Evolutionary conservation across 495 filamentous ascomycete species (phyloP), one percentile per base, ranked within the genome.

Genomic region (Xylaria grammica): DNA sequence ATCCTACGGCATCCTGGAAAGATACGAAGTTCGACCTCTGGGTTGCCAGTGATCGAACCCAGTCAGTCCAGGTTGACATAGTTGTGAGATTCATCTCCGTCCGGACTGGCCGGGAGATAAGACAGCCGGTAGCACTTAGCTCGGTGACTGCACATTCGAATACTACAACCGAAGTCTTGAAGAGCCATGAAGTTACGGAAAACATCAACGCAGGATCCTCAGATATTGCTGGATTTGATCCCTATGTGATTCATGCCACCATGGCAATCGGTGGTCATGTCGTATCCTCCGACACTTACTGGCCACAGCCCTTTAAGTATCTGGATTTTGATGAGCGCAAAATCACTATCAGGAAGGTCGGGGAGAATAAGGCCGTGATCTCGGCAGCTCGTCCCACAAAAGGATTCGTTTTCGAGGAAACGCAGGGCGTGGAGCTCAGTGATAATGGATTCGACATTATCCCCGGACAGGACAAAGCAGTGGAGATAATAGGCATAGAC

Each of bases 281-380:
- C n/a, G 78, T 89, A 6, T 80, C 87, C 11, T 81, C 86, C 11
- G 87, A 90, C 68, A 81, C 85, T 0, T 87, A 90, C 60, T 94
- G 91, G 92, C 91, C 91, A 0, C 89, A 94, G 64, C 92, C 91
- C 17, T 82, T 94, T 66, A 93, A 94, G 76, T 93, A 92, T 70
- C 82, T 93, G 22, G 81, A 88, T 60, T 82, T 95, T 30, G 78
- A 80, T 0, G 62, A 74, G 8, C 71, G 79, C 8, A 66, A 73
- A 6, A 69, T 83, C 6, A 58, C 54, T 19, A 50, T 70, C 63
- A 67, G 42, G 17, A 15, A 54, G 20, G 58, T 77, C 0, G 63
- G 50, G 6, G 51, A 66, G 9, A 57, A 44, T 20, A 19, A 62
- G 15, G 62, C 80, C 0, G 65, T 62, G 19, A 50, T 83, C 45